These are phyloP conservation scores for Chenopodium album DNA, from an alignment of 148 eudicot genomes.

Conservation along the genomic window DNA sequence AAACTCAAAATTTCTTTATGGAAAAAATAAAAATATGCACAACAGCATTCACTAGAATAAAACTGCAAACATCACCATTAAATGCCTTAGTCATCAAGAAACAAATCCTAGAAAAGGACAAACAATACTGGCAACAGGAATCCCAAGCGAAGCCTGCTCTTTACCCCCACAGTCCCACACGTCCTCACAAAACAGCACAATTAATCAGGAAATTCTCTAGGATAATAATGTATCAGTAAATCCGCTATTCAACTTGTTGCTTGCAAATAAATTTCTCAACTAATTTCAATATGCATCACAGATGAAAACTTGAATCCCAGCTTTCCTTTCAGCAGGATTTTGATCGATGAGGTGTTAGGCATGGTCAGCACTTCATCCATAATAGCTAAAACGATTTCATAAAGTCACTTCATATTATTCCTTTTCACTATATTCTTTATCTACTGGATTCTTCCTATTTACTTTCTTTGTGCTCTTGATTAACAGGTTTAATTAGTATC, in stretches of 20 bases:
- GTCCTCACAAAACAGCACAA: background rate
- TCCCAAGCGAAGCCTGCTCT: background rate
- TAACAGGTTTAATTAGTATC: too few species aligned
- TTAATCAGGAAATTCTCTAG: background rate
- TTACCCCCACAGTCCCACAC: background rate
- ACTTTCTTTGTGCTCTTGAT: background rate
- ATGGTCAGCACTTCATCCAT: background rate
- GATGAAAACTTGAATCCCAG: background rate
- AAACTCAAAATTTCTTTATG: too few species aligned
- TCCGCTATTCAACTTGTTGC: background rate
- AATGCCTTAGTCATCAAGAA: too few species aligned
- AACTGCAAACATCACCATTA: background rate
- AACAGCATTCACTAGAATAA: background rate
- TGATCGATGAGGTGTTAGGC: background rate
- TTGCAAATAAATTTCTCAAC: background rate
- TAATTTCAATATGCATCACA: background rate
- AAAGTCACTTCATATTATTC: background rate
- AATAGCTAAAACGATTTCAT: background rate
- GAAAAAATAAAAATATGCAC: background rate
- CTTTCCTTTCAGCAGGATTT: background rate
- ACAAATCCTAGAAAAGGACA: too few species aligned
- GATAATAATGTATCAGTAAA: background rate
- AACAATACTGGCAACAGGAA: too few species aligned
- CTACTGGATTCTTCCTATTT: background rate
- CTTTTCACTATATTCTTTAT: too few species aligned